Percentiles rank a stretch among this genome's conserved stretches.
phyloP scores from a whole-genome alignment of 1,139 yeast species.

The Kodamaea plutei region DNA sequence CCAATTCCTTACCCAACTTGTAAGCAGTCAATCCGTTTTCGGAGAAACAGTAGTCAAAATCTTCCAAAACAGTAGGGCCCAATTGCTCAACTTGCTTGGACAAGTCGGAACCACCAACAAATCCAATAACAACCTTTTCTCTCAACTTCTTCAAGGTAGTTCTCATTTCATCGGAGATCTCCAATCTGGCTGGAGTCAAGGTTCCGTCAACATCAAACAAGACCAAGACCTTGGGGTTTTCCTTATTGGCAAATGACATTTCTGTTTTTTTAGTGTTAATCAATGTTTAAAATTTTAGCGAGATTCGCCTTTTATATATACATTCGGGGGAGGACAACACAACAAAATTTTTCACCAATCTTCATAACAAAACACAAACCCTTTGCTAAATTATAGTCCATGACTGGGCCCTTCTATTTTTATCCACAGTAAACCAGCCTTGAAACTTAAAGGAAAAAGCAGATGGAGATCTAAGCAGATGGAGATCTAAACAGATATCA shows the following conservation, averaged over 20 bases:
- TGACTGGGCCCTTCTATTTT: no score
- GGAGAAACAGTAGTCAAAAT: constrained; percentile 93
- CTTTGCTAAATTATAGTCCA: no score
- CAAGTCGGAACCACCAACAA: constrained; percentile 97
- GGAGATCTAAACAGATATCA: no score
- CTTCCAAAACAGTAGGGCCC: constrained; percentile 69
- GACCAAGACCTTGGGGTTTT: constrained; percentile 60
- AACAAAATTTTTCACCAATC: constrained; percentile 7
- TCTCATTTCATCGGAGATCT: constrained; percentile 75
- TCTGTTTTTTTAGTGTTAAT: no score
- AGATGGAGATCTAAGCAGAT: no score
- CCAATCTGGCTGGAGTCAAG: constrained; percentile 92
- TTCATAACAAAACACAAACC: no score
- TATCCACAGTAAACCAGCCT: no score
- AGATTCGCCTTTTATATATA: constrained; percentile 5
- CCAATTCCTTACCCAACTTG: constrained; percentile 80
- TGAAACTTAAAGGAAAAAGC: no score
- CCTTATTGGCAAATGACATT: constrained; percentile 53
- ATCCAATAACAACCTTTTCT: constrained; percentile 90
- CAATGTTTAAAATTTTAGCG: no score
- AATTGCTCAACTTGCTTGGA: constrained; percentile 94
- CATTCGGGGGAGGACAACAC: constrained; percentile 6
- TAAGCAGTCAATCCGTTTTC: constrained; percentile 98
- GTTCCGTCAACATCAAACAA: constrained; percentile 98
- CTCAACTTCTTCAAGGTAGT: constrained; percentile 68